Evolutionary conservation across 306 rosid genomes (phyloP).

Genomic region (Ziziphus jujuba): DNA sequence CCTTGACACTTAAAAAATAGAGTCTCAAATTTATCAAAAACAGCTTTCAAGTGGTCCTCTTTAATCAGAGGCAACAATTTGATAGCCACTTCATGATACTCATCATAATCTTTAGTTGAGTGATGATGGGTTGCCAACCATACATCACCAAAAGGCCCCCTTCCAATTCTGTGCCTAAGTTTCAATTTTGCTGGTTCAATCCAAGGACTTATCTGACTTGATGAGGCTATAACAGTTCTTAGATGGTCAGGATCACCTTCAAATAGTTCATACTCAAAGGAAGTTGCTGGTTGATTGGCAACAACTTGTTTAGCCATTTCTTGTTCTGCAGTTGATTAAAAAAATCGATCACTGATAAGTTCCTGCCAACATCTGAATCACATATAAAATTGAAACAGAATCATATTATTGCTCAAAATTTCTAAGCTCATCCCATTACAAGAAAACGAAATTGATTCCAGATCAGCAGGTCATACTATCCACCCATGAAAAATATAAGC

Average conservation of each 20-base stretch:
- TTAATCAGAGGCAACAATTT: conserved; percentile 69
- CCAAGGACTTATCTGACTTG: conserved; percentile 52
- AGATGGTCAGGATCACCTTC: conserved; percentile 52
- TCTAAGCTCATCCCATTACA: neutral
- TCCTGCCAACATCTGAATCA: neutral
- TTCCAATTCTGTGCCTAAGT: conserved; percentile 84
- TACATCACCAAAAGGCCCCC: conserved; percentile 90
- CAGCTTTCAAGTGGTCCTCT: conserved; percentile 61
- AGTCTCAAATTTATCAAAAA: conserved; percentile 59
- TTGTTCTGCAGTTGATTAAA: conserved; percentile 34
- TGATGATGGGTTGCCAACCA: conserved; percentile 94
- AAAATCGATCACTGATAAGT: neutral
- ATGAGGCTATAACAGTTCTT: conserved; percentile 46
- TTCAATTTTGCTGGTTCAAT: conserved; percentile 77
- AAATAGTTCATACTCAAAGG: conserved; percentile 71
- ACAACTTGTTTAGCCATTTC: conserved; percentile 61
- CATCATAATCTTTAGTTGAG: conserved; percentile 72
- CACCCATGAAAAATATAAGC: neutral
- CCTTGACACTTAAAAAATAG: conserved; percentile 62
- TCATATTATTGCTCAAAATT: neutral
- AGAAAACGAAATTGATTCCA: neutral
- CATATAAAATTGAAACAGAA: neutral
- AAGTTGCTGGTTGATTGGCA: conserved; percentile 38
- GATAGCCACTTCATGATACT: conserved; percentile 84
- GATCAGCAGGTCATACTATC: neutral